Conservation (phyloP, 192 early-diverging fungal species). For the Dissophora globulifera region DNA sequence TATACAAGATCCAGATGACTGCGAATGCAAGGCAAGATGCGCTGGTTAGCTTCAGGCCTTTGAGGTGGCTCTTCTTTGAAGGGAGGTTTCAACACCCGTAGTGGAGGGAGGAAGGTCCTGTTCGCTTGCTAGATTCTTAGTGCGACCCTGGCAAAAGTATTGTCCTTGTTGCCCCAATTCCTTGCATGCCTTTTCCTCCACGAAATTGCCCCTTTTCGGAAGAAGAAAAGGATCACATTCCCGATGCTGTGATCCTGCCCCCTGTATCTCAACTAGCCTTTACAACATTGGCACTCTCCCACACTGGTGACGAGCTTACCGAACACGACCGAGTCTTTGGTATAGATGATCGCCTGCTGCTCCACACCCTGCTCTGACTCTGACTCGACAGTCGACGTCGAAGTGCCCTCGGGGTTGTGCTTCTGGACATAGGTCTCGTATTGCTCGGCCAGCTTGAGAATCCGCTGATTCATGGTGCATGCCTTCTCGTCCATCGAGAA, state of each 20-base stretch:
- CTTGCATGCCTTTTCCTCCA: neutral
- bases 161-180: no score
- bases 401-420: conserved; percentile 48
- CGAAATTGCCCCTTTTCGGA: neutral
- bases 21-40: neutral
- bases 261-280: no score
- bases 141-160: no score
- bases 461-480: conserved; percentile 67
- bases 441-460: conserved; percentile 69
- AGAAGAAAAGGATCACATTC: no score
- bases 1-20: conserved; percentile 66
- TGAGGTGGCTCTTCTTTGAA: no score
- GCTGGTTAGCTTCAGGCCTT: no score
- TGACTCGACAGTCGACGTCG: conserved; percentile 35
- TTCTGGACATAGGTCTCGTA: conserved; percentile 60
- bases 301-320: conserved; percentile 17
- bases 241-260: no score
- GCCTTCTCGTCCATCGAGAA: conserved; percentile 70
- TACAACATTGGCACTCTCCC: no score
- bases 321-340: conserved; percentile 51
- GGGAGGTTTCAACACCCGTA: no score
- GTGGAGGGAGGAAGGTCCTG: no score
- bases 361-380: conserved; percentile 49
- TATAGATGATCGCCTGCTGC: conserved; percentile 47
- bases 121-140: no score